These are phyloP conservation scores for Cornus kousa DNA, from an alignment of 148 eudicot genomes.

Conservation along the genomic window DNA sequence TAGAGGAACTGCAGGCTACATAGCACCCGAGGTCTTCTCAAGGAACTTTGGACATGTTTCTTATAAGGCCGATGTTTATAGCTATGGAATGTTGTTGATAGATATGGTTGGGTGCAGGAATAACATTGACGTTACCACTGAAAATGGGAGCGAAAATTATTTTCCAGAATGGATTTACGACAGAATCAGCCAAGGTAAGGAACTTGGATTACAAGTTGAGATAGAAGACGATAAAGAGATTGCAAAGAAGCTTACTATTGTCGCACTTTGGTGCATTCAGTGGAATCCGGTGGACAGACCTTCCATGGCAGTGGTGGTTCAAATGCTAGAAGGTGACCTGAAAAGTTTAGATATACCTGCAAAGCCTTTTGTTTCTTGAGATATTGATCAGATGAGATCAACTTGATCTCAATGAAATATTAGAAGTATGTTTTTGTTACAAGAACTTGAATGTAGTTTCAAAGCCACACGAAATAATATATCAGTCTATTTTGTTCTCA, in stretches of 20 bases:
- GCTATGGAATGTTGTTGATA: background rate
- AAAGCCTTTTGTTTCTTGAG: background rate
- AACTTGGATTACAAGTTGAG: background rate
- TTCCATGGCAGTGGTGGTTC: background rate
- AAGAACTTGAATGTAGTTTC: too few species aligned
- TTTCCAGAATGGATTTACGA: background rate
- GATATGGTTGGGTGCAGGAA: background rate
- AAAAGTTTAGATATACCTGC: background rate
- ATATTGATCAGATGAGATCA: background rate
- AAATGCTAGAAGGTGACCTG: background rate
- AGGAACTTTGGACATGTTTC: background rate
- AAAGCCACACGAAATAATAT: too few species aligned
- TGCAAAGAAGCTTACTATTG: background rate
- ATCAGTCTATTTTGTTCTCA: background rate
- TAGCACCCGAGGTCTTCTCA: background rate
- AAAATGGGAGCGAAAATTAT: background rate
- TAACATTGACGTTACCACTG: background rate
- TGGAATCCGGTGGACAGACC: background rate
- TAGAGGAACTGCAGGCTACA: background rate
- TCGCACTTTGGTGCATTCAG: background rate
- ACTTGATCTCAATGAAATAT: background rate
- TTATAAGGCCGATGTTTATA: background rate
- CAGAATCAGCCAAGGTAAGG: background rate
- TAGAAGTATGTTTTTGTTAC: too few species aligned
- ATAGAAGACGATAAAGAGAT: too few species aligned